phyloP scores from a whole-genome alignment of 1,139 yeast species.

The Scheffersomyces segobiensis region DNA sequence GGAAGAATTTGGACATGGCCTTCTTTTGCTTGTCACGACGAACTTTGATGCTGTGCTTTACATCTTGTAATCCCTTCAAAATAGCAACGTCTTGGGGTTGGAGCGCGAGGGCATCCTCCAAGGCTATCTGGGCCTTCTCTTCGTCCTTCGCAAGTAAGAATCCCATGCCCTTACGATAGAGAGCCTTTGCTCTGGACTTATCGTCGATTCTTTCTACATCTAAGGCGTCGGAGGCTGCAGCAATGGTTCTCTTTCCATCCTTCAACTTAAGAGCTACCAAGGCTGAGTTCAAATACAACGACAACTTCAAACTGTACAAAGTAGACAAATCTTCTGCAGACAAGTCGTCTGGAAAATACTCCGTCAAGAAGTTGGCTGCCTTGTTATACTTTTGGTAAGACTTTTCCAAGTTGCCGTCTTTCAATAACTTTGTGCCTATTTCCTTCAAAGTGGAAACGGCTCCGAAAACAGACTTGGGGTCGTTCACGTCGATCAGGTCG shows the following conservation, averaged over 20 bases:
- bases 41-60: constrained; percentile 51
- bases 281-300: constrained; percentile 71
- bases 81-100: constrained; percentile 81
- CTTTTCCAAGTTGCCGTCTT: constrained; percentile 54
- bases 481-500: constrained; percentile 57
- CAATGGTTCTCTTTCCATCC: constrained; percentile 55
- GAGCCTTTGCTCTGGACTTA: constrained; percentile 77
- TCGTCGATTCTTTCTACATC: constrained; percentile 62
- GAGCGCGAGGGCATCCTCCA: constrained; percentile 63
- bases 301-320: constrained; percentile 55
- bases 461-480: constrained; percentile 62
- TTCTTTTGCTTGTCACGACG: constrained; percentile 75
- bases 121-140: constrained; percentile 65
- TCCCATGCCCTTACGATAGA: constrained; percentile 84
- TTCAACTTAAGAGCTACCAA: constrained; percentile 70
- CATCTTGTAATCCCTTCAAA: constrained; percentile 62
- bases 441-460: constrained; percentile 72
- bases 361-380: constrained; percentile 66
- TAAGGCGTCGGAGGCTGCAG: constrained; percentile 66
- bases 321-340: constrained; percentile 51
- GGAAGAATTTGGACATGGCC: constrained; percentile 81
- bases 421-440: constrained; percentile 76
- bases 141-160: constrained; percentile 63
- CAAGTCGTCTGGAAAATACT: constrained; percentile 73
- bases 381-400: constrained; percentile 72